These are phyloP conservation scores for Didymella pomorum DNA, from an alignment of 2,329 filamentous ascomycete species.

Conservation along the genomic window DNA sequence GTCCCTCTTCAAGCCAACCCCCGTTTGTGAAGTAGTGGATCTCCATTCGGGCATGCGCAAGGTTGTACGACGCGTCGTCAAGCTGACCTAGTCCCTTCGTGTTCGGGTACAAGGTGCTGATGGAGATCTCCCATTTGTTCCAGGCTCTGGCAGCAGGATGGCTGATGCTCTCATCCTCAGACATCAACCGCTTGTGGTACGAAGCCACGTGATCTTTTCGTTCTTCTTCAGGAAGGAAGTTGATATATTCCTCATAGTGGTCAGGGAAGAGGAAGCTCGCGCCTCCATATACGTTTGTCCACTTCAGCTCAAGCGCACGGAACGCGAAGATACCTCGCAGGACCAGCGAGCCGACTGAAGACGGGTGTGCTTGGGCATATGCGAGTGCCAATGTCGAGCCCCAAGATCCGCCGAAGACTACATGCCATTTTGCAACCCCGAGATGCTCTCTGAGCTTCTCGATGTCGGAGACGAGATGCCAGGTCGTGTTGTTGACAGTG, in stretches of 20 bases:
- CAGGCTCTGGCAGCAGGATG: constrained; percentile 47
- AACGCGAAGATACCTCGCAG: constrained; percentile 56
- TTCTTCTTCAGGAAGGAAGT: constrained; percentile 50
- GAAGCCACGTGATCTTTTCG: constrained; percentile 47
- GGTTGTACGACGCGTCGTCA: constrained; percentile 41
- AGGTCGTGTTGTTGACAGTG: constrained; percentile 56
- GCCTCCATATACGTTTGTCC: constrained; percentile 41
- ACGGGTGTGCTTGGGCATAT: constrained; percentile 56
- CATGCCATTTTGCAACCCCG: constrained; percentile 54
- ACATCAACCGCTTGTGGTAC: constrained; percentile 54
- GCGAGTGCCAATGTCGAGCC: constrained; percentile 56
- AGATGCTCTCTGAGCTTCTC: constrained; percentile 55
- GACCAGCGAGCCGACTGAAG: constrained; percentile 50
- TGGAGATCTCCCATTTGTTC: constrained; percentile 49
- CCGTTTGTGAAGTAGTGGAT: constrained; percentile 55
- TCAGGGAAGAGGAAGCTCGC: constrained; percentile 52
- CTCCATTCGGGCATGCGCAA: constrained; percentile 54
- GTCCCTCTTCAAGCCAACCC: constrained; percentile 54
- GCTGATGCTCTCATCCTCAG: constrained; percentile 38
- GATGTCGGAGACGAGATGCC: constrained; percentile 56
- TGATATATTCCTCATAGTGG: constrained; percentile 49
- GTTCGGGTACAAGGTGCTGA: constrained; percentile 39
- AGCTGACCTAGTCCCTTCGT: constrained; percentile 31
- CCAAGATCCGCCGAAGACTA: constrained; percentile 60
- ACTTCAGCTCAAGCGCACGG: constrained; percentile 49